phyloP scores from a whole-genome alignment of 2,329 filamentous ascomycete species.

The Aspergillus sp. region DNA sequence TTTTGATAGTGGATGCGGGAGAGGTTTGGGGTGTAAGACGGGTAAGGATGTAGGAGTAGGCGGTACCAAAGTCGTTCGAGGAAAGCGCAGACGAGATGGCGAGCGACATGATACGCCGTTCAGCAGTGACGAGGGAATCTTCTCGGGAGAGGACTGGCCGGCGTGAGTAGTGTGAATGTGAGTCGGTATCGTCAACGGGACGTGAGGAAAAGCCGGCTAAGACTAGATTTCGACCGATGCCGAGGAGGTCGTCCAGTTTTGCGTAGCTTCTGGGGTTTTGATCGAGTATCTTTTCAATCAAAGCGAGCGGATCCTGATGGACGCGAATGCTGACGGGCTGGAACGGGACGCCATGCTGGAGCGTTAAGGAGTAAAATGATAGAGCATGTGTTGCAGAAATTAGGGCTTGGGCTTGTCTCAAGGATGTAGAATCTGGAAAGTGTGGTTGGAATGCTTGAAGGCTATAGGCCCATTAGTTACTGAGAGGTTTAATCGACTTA shows the following conservation, averaged over 20 bases:
- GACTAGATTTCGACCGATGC: constrained; percentile 61
- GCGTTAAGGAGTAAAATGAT: constrained; percentile 64
- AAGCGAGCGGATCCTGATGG: constrained; percentile 57
- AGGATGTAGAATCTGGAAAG: constrained; percentile 40
- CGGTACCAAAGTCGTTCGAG: constrained; percentile 56
- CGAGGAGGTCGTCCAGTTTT: constrained; percentile 62
- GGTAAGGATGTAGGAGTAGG: constrained; percentile 66
- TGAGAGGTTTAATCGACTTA: not conserved
- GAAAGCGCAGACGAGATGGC: constrained; percentile 47
- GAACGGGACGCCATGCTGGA: constrained; percentile 65
- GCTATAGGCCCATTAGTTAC: constrained; percentile 21
- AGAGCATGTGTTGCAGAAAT: constrained; percentile 63
- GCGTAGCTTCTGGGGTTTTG: constrained; percentile 64
- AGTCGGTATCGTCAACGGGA: constrained; percentile 17
- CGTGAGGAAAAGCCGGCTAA: constrained; percentile 41
- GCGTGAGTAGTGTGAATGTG: constrained; percentile 14
- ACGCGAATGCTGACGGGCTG: constrained; percentile 67
- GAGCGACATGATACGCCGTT: constrained; percentile 47
- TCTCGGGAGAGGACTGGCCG: constrained; percentile 18
- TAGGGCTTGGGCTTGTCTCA: constrained; percentile 52
- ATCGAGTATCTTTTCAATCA: constrained; percentile 60
- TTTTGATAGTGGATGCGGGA: constrained; percentile 28
- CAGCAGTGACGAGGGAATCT: constrained; percentile 37
- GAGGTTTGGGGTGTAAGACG: constrained; percentile 47
- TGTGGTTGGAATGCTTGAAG: constrained; percentile 44